Percentiles rank a stretch among this genome's conserved stretches.
These are phyloP conservation scores for Alternaria incomplexa DNA, from an alignment of 2,329 filamentous ascomycete species.

Conservation along the genomic window DNA sequence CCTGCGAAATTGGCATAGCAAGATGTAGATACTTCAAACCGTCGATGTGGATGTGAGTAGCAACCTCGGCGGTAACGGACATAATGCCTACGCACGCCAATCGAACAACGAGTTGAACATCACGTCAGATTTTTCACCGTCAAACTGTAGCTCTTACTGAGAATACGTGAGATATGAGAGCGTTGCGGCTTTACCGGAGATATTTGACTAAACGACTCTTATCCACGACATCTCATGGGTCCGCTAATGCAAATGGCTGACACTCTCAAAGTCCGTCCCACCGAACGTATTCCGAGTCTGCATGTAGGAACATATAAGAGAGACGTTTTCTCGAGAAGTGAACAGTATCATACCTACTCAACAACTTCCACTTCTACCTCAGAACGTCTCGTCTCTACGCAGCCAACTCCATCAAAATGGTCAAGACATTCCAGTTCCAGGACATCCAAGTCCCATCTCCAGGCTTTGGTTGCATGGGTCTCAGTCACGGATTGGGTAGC, in stretches of 20 bases:
- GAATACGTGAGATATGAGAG: neutral
- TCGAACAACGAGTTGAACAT: neutral
- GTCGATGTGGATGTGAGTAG: neutral
- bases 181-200: neutral
- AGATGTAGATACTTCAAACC: neutral
- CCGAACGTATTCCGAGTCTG: neutral
- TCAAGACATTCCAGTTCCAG: conserved; percentile 28
- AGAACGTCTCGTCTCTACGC: neutral
- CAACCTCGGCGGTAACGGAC: neutral
- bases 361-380: neutral
- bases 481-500: conserved; percentile 54
- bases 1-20: neutral
- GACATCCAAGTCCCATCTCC: conserved; percentile 53
- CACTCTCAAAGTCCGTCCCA: neutral
- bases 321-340: too few relatives aligned
- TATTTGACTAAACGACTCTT: neutral
- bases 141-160: too few relatives aligned
- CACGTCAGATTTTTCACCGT: neutral
- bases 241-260: neutral
- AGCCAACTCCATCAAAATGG: conserved; percentile 9
- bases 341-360: too few relatives aligned
- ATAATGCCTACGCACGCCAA: neutral
- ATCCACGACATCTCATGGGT: neutral
- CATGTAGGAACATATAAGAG: neutral
- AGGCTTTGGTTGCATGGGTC: conserved; percentile 64